Conservation (phyloP, 208 protist species). For the Trypanosoma rangeli region DNA sequence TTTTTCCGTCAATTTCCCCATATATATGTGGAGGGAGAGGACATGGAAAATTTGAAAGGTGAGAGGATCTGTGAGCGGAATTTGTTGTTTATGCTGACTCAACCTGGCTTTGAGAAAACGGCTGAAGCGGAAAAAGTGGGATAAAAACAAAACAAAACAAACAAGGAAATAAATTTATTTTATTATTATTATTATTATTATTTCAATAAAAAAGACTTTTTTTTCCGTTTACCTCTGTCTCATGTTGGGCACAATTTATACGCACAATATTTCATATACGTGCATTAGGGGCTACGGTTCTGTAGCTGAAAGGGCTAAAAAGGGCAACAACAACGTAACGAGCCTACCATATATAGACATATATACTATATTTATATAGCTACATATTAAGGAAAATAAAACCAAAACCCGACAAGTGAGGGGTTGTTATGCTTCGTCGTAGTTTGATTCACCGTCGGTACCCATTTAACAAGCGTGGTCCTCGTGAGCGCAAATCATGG, state of each 20-base stretch:
- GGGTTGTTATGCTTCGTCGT: conserved; percentile 56
- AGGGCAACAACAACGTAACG: neutral
- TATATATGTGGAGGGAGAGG: neutral
- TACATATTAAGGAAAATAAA: neutral
- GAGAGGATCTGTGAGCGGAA: neutral
- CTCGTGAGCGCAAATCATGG: conserved; percentile 88
- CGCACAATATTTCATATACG: neutral
- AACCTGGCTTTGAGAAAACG: neutral
- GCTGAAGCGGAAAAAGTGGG: too few species aligned
- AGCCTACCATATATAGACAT: neutral
- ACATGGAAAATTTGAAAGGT: neutral
- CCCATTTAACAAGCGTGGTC: conserved; percentile 87
- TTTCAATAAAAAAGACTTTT: neutral
- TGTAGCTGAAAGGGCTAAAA: neutral
- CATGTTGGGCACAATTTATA: neutral
- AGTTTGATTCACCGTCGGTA: conserved; percentile 63
- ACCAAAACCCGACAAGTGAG: neutral
- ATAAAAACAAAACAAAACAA: neutral
- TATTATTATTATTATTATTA: too few species aligned
- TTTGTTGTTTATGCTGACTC: neutral
- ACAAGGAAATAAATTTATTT: neutral
- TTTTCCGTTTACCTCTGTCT: neutral
- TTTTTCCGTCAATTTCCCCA: neutral
- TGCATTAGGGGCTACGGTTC: neutral
- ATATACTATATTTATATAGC: neutral